Evolutionary conservation across 441 rosid genomes (phyloP).

Genomic region (Kokia cookei): DNA sequence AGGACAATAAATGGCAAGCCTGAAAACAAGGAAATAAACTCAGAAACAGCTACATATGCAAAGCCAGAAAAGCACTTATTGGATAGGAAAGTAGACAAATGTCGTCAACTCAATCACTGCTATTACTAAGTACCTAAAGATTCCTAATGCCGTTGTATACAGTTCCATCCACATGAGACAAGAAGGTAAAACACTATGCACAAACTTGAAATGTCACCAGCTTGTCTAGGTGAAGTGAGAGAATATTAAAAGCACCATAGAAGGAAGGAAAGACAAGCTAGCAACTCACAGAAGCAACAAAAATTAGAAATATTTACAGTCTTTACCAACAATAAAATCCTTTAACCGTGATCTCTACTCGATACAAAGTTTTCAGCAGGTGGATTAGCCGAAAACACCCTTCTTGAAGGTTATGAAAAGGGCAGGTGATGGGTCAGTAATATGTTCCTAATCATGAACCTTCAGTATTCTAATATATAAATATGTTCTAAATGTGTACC

Average conservation of each 20-base stretch:
- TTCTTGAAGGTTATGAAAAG: neutral
- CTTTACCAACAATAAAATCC: neutral
- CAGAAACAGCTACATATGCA: constrained; percentile 10
- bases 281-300: no score
- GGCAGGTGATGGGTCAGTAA: neutral
- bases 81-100: constrained; percentile 2
- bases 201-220: neutral
- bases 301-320: no score
- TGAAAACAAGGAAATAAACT: constrained; percentile 25
- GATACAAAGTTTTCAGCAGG: neutral
- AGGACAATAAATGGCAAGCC: constrained; percentile 94
- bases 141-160: neutral
- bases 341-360: neutral
- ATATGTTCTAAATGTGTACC: neutral
- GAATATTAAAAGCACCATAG: neutral
- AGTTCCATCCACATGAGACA: neutral
- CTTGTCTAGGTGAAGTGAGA: neutral
- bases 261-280: neutral
- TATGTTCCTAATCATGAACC: neutral
- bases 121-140: neutral
- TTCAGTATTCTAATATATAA: neutral
- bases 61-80: neutral
- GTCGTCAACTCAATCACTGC: neutral
- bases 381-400: neutral
- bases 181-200: neutral